Percentiles rank a stretch among this genome's conserved stretches.
phyloP scores from a whole-genome alignment of 2,329 filamentous ascomycete genomes.

The Orbilia blumenaviensis region DNA sequence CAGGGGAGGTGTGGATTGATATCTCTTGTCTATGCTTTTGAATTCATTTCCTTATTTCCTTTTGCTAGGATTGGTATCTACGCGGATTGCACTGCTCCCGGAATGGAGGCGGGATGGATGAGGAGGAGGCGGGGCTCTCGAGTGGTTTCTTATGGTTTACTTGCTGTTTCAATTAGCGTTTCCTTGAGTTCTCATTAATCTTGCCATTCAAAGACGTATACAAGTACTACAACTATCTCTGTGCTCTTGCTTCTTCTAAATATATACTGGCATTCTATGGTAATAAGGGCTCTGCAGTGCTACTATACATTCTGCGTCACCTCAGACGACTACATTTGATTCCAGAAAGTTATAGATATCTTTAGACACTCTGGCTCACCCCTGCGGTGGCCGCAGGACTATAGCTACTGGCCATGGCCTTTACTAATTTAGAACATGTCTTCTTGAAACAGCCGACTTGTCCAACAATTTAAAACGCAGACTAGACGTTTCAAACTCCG shows the following conservation, averaged over 20 bases:
- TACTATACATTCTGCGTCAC: not conserved
- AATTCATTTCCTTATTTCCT: not conserved
- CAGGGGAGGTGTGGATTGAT: slow-evolving; percentile 10
- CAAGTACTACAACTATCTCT: not conserved
- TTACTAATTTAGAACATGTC: slow-evolving; percentile 3
- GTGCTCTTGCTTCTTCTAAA: not conserved
- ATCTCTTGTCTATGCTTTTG: slow-evolving; percentile 5
- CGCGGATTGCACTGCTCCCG: not conserved
- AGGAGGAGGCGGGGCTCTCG: not conserved
- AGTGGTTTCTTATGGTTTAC: slow-evolving; percentile 6
- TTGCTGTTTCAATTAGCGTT: slow-evolving; percentile 35
- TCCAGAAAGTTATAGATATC: not conserved
- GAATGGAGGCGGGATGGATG: not conserved
- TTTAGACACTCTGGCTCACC: not conserved
- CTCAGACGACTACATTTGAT: not conserved
- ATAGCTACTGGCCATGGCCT: no score
- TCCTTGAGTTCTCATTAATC: not conserved
- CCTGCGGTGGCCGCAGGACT: no score
- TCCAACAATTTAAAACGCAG: not conserved
- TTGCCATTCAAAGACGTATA: slow-evolving; percentile 5
- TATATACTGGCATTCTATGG: not conserved
- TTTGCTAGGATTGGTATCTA: not conserved
- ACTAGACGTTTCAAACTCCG: slow-evolving; percentile 34
- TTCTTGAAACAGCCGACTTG: not conserved
- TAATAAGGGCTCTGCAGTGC: not conserved